Conservation (phyloP, 306 rosid genomes). For the Vigna angularis region DNA sequence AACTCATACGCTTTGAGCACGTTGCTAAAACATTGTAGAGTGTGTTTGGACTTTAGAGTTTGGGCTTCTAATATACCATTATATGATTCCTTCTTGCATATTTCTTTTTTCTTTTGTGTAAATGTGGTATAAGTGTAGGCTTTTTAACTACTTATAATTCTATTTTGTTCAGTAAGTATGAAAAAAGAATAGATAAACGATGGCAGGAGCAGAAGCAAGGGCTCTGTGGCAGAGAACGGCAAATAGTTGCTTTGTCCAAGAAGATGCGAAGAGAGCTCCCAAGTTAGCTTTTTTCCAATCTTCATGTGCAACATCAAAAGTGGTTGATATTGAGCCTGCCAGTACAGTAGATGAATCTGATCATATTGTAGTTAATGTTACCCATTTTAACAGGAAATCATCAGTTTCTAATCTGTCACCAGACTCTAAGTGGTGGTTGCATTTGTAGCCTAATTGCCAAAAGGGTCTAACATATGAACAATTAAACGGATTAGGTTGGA, state of each 20-base stretch:
- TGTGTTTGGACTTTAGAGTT: conserved; percentile 5
- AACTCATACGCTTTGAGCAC: neutral
- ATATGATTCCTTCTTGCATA: neutral
- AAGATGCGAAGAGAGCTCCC: conserved; percentile 97
- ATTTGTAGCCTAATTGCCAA: conserved; percentile 64
- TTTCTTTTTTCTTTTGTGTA: neutral
- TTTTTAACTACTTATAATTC: conserved; percentile 18
- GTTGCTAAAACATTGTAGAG: neutral
- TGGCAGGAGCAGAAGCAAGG: conserved; percentile 97
- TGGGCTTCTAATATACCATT: neutral
- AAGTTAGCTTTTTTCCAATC: conserved; percentile 90
- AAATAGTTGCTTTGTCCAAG: conserved; percentile 93
- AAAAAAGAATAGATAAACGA: conserved; percentile 48
- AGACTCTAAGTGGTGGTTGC: conserved; percentile 87
- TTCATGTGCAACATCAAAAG: conserved; percentile 69
- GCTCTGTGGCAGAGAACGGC: conserved; percentile 90
- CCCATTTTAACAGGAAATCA: conserved; percentile 55
- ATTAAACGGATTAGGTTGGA: conserved; percentile 50
- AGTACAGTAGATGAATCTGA: conserved; percentile 56
- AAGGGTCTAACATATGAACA: conserved; percentile 65
- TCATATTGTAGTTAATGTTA: conserved; percentile 53
- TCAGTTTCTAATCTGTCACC: conserved; percentile 65
- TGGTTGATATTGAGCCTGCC: conserved; percentile 66
- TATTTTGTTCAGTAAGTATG: conserved; percentile 46
- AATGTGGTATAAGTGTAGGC: neutral